Evolutionary conservation across 345 rosid genomes (phyloP).

Genomic region (Brassica napus): DNA sequence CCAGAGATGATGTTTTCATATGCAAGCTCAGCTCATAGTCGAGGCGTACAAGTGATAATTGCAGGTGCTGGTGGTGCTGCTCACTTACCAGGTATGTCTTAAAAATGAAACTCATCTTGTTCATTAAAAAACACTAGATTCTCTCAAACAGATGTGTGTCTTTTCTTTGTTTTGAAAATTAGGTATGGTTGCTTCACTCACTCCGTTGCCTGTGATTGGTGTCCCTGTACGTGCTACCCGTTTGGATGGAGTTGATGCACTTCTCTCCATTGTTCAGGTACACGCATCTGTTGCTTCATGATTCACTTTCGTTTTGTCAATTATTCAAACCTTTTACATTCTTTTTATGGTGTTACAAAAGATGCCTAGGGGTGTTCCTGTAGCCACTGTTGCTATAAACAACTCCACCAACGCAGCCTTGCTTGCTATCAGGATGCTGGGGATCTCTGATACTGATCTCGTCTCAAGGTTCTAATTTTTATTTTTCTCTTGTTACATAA

Average conservation of each 20-base stretch:
- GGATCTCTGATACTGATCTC: conserved; percentile 69
- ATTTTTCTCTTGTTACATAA: neutral
- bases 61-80: conserved; percentile 99
- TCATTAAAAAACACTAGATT: neutral
- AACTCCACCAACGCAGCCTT: conserved; percentile 90
- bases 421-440: conserved; percentile 77
- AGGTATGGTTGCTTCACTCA: conserved; percentile 91
- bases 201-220: conserved; percentile 94
- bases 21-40: conserved; percentile 65
- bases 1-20: conserved; percentile 88
- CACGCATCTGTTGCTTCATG: neutral
- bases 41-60: conserved; percentile 79
- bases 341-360: conserved; percentile 21
- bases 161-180: conserved; percentile 20
- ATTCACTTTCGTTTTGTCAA: neutral
- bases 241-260: conserved; percentile 91
- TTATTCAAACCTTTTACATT: neutral
- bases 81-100: conserved; percentile 80
- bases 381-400: conserved; percentile 89
- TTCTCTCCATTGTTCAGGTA: conserved; percentile 94
- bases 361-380: conserved; percentile 99
- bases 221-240: conserved; percentile 88
- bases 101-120: conserved; percentile 10
- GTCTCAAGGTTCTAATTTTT: conserved; percentile 44
- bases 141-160: neutral